Evolutionary conservation across 371 early-diverging fungal species (phyloP).

Genomic region (Blakeslea trispora): DNA sequence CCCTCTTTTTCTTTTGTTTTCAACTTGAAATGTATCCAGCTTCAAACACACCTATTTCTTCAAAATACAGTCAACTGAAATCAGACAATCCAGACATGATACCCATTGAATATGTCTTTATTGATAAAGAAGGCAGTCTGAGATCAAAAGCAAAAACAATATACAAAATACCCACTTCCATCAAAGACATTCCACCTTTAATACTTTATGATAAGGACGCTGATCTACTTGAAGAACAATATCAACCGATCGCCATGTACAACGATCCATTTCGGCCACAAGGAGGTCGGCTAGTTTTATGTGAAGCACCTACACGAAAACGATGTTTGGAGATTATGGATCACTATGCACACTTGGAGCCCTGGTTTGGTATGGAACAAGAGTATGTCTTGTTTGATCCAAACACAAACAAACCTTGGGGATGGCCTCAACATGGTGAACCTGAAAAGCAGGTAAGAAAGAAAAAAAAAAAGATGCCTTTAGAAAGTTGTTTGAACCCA

Average conservation of each 20-base stretch:
- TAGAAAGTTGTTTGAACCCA: no score
- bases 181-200: slow-evolving; percentile 48
- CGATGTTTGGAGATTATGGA: slow-evolving; percentile 46
- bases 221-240: slow-evolving; percentile 15
- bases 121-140: slow-evolving; percentile 43
- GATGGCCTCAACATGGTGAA: slow-evolving; percentile 54
- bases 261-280: slow-evolving; percentile 58
- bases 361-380: slow-evolving; percentile 67
- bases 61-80: slow-evolving; percentile 15
- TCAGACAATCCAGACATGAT: slow-evolving; percentile 8
- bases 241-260: slow-evolving; percentile 49
- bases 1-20: neutral
- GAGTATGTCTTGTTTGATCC: slow-evolving; percentile 59
- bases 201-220: slow-evolving; percentile 8
- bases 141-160: slow-evolving; percentile 50
- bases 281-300: slow-evolving; percentile 53
- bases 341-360: slow-evolving; percentile 40
- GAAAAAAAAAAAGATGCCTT: neutral
- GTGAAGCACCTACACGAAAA: slow-evolving; percentile 48
- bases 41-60: neutral
- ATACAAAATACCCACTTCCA: slow-evolving; percentile 30
- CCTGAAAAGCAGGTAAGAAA: slow-evolving; percentile 48
- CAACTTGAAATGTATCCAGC: neutral
- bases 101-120: slow-evolving; percentile 49
- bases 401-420: slow-evolving; percentile 37